A percentile compares a stretch with the other conserved stretches of the same genome.
phyloP scores from a whole-genome alignment of 2,329 filamentous ascomycete genomes.

The Endothia cerciana region DNA sequence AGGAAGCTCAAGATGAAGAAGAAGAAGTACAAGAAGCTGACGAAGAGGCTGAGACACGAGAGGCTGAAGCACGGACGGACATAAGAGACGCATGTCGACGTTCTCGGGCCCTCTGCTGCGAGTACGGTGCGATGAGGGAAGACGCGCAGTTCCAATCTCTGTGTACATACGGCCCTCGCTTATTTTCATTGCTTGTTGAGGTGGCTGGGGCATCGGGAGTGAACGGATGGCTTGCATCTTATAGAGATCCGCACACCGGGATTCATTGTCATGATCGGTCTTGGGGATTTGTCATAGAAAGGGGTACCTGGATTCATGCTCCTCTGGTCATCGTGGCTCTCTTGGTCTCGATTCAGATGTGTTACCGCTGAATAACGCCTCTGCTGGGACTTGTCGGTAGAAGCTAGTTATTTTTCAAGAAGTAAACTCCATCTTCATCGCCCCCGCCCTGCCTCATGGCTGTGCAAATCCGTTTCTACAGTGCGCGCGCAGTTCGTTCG shows the following conservation, averaged over 20 bases:
- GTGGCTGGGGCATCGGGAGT: neutral
- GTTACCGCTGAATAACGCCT: neutral
- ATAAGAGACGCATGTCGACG: conserved; percentile 39
- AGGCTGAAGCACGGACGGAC: conserved; percentile 80
- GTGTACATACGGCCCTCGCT: neutral
- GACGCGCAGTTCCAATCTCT: neutral
- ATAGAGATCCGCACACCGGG: conserved; percentile 12
- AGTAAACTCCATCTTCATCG: neutral
- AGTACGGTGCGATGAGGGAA: neutral
- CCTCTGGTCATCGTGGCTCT: conserved; percentile 4
- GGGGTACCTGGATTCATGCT: conserved; percentile 12
- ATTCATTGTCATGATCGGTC: neutral
- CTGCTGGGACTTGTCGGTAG: neutral
- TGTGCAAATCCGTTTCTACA: neutral
- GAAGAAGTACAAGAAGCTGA: conserved; percentile 99
- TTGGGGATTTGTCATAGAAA: conserved; percentile 17
- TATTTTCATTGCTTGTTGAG: neutral
- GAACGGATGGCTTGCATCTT: conserved; percentile 13
- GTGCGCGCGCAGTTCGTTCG: neutral
- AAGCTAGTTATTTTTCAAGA: neutral
- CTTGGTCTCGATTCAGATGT: neutral
- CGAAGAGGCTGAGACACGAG: conserved; percentile 87
- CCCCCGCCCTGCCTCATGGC: neutral
- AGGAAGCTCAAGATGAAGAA: conserved; percentile 99
- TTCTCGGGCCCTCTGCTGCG: neutral